These are phyloP conservation scores for Agaricales sp. DNA, from an alignment of 1,284 basidiomycete species.

Conservation along the genomic window DNA sequence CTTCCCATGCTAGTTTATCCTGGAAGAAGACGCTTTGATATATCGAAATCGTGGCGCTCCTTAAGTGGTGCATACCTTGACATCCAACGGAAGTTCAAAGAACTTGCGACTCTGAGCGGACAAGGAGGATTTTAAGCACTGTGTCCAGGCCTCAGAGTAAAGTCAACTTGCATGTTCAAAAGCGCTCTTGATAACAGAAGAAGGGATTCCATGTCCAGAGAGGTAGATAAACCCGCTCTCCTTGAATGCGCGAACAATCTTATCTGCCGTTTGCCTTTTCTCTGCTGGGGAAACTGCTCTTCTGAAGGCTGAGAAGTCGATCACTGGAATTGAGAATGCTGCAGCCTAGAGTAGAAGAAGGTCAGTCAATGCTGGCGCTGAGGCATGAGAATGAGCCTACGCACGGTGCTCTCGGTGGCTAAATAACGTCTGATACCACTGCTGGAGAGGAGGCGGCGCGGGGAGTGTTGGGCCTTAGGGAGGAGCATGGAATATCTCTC, in stretches of 20 bases:
- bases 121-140: conserved; percentile 1
- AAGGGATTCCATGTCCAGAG: conserved; percentile 54
- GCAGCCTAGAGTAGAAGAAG: too few species aligned
- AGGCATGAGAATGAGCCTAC: neutral
- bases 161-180: neutral
- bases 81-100: conserved; percentile 53
- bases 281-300: conserved; percentile 37
- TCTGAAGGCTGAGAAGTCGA: conserved; percentile 67
- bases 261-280: conserved; percentile 52
- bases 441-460: neutral
- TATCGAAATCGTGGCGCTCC: too few species aligned
- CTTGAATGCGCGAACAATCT: conserved; percentile 71
- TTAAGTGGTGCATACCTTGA: conserved; percentile 36
- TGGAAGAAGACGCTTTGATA: conserved; percentile 15
- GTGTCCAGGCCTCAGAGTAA: neutral
- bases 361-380: too few species aligned
- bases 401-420: neutral
- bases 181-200: conserved; percentile 16
- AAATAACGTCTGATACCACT: neutral
- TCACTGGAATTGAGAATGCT: conserved; percentile 63
- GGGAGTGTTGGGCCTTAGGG: neutral
- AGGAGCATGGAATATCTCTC: neutral
- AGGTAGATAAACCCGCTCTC: conserved; percentile 71
- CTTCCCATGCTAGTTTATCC: conserved; percentile 63
- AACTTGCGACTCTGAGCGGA: conserved; percentile 56